Evolutionary conservation across 2,329 filamentous ascomycete species (phyloP).

Genomic region (Sporothrix inflata): DNA sequence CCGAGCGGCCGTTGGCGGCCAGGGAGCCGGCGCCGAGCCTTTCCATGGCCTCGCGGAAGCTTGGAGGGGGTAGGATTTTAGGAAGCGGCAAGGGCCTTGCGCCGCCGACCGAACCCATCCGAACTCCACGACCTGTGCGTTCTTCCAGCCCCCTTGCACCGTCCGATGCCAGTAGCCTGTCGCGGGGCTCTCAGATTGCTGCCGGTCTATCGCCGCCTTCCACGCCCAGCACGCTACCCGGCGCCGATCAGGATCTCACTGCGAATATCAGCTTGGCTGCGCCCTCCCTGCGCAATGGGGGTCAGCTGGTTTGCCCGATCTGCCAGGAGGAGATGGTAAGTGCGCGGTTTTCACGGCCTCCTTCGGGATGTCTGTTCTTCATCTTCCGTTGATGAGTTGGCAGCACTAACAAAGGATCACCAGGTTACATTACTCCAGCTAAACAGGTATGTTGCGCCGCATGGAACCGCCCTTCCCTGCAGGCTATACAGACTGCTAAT

Average conservation of each 20-base stretch:
- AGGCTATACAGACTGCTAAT: not conserved
- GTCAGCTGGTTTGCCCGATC: slow-evolving; percentile 88
- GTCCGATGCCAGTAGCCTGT: slow-evolving; percentile 71
- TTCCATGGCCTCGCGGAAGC: slow-evolving; percentile 76
- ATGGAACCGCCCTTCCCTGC: too few relatives aligned
- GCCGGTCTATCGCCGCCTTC: slow-evolving; percentile 58
- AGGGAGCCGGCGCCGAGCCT: not conserved
- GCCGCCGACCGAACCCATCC: slow-evolving; percentile 55
- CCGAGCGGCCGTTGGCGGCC: slow-evolving; percentile 19
- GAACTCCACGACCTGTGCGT: slow-evolving; percentile 46
- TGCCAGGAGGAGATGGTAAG: slow-evolving; percentile 96
- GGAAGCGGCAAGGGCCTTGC: slow-evolving; percentile 84
- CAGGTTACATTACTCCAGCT: slow-evolving; percentile 90
- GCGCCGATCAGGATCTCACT: slow-evolving; percentile 75
- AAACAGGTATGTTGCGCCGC: slow-evolving; percentile 61
- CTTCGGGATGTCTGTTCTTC: not conserved
- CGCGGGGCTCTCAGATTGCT: slow-evolving; percentile 68
- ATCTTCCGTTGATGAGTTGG: not conserved
- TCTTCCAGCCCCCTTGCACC: slow-evolving; percentile 58
- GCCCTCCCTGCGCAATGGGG: slow-evolving; percentile 58
- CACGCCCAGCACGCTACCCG: slow-evolving; percentile 66
- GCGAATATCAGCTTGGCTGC: slow-evolving; percentile 74
- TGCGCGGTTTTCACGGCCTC: not conserved
- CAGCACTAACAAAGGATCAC: not conserved
- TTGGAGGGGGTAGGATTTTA: slow-evolving; percentile 89